Base-by-base conservation (phyloP, 345 rosid genomes). In the Durio zibethinus region DNA sequence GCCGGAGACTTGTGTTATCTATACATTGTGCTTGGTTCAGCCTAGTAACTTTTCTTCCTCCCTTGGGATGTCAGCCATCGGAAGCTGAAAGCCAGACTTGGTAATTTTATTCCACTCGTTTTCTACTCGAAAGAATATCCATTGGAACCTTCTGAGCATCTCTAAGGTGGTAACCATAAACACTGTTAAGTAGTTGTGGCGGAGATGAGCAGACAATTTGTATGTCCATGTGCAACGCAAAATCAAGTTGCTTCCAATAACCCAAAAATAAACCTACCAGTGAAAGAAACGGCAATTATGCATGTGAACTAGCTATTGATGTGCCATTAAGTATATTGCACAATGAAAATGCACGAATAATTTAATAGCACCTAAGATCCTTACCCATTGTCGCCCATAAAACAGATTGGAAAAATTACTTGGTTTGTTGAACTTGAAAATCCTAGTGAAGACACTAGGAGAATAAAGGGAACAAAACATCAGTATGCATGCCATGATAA, bases 51-150 rank as follows among this genome's bases (percentile, higher is more conserved):
- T 89, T 54, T 91, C 91, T 76, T 92, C 95, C 84, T 94, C 98
- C 20, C 73, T 83, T 43, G 89, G 79, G 73, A 83, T 80, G 40
- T 94, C 99, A 57, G 67, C 78, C 84, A 76, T 38, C 6, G 91
- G 77, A 73, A 90, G 84, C 78, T 87, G 92, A 72, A 88, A 74
- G 76, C 73, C 83, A 2, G 94, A 84, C 87, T 92, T 97, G 47
- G 90, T 92, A 76, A 90, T 92, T 81, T 92, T 94, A 64, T 91
- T 93, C 99, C 97, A 94, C 66, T 94, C 99, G 29, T 92, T 97
- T 82, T 97, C 99, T 42, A 97, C 97, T n/a, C 97, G 92, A 84
- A 97, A 97, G 80, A 97, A 94, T 48, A 90, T 80, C 98, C 98
- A 97, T 42, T 92, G 99, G 82, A 94, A 92, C 4, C 99, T 86